A percentile compares a stretch with the other conserved stretches of the same genome.
These are phyloP conservation scores for Pyrenophora teres DNA, from an alignment of 2,329 filamentous ascomycete genomes.

Conservation along the genomic window DNA sequence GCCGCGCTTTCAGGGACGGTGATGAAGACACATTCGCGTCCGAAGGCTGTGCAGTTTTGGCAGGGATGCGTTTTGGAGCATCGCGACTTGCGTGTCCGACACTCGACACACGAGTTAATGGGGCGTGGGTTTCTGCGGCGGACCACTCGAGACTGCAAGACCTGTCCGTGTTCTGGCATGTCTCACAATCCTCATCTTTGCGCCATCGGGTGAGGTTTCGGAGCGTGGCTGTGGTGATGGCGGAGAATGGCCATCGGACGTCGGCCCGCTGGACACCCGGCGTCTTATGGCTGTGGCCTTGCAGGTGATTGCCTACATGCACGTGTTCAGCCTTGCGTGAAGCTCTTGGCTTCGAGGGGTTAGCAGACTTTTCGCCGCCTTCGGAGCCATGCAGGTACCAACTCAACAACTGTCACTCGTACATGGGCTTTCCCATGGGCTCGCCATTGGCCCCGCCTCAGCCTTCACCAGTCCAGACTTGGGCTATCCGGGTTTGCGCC, in stretches of 20 bases:
- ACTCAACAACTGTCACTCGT: conserved; percentile 3
- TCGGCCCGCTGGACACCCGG: conserved; percentile 24
- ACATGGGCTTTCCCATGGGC: neutral
- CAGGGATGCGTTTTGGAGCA: conserved; percentile 49
- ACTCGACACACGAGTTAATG: conserved; percentile 48
- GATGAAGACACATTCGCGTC: conserved; percentile 47
- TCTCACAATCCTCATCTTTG: conserved; percentile 38
- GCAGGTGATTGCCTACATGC: neutral
- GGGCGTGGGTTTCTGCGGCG: conserved; percentile 46
- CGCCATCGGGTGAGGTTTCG: conserved; percentile 33
- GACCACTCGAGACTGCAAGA: conserved; percentile 47
- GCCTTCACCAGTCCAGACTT: no score
- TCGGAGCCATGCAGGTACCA: conserved; percentile 33
- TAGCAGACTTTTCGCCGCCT: conserved; percentile 24
- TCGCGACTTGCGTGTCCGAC: conserved; percentile 45
- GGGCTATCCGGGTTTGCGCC: no score
- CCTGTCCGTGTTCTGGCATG: conserved; percentile 46
- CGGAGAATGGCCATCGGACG: conserved; percentile 22
- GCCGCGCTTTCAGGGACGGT: conserved; percentile 46
- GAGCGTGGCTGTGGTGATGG: conserved; percentile 21
- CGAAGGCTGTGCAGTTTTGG: conserved; percentile 48
- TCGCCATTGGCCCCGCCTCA: no score
- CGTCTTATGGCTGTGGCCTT: conserved; percentile 9
- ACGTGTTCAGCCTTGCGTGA: conserved; percentile 26
- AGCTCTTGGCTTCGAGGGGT: conserved; percentile 11